A percentile compares a stretch with the other conserved stretches of the same genome.
Conservation (phyloP, 192 early-diverging fungal genomes). For the Entrophospora sp. region DNA sequence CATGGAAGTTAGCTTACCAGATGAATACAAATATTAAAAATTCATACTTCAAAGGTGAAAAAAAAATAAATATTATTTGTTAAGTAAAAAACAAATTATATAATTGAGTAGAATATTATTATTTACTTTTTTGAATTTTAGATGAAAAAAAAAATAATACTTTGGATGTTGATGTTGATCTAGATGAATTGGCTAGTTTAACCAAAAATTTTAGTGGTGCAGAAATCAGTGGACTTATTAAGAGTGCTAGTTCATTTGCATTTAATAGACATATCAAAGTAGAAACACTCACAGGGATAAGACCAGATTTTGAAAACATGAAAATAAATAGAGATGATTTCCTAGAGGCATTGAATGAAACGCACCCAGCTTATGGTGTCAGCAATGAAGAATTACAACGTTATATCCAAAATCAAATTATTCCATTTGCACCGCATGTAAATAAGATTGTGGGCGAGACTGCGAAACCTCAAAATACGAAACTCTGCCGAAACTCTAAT, state of each 20-base stretch:
- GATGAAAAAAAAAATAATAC: constrained; percentile 77
- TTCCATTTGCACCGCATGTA: constrained; percentile 67
- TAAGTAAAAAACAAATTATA: too few species aligned
- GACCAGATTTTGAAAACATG: constrained; percentile 81
- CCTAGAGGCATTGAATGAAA: constrained; percentile 74
- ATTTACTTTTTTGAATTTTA: too few species aligned
- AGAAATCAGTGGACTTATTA: constrained; percentile 90
- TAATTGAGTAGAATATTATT: too few species aligned
- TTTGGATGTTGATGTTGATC: constrained; percentile 70
- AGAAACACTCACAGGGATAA: constrained; percentile 73
- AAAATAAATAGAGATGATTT: constrained; percentile 84
- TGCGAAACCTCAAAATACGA: too few species aligned
- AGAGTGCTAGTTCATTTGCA: constrained; percentile 88
- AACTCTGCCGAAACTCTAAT: too few species aligned
- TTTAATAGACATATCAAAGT: constrained; percentile 96
- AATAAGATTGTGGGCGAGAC: too few species aligned
- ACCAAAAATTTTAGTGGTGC: constrained; percentile 98
- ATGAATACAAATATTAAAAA: constrained; percentile 95
- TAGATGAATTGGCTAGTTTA: constrained; percentile 73
- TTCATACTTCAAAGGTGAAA: constrained; percentile 76
- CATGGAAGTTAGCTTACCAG: constrained; percentile 91
- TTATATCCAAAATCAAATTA: constrained; percentile 77
- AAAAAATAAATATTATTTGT: not conserved
- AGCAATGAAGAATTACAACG: constrained; percentile 82
- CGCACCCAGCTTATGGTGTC: constrained; percentile 89